Conservation (phyloP, 768 basidiomycete genomes). For the Lactifluus echinatus region DNA sequence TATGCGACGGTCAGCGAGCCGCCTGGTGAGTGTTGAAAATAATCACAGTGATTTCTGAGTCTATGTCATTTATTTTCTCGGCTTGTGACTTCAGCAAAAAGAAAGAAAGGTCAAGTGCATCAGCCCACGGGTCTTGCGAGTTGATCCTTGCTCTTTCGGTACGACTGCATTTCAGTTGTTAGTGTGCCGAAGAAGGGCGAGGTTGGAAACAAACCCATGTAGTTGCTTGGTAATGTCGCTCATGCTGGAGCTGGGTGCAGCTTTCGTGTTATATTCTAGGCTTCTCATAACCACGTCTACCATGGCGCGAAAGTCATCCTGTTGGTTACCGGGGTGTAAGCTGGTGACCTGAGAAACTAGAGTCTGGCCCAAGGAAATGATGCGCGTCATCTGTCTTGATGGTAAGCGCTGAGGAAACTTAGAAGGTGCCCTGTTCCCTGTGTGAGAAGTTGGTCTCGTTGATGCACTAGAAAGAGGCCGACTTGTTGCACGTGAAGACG, state of each 20-base stretch:
- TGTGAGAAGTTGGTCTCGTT: conserved; percentile 26
- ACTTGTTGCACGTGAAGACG: conserved; percentile 34
- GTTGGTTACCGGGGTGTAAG: conserved; percentile 35
- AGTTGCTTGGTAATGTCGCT: conserved; percentile 42
- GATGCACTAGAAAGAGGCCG: conserved; percentile 30
- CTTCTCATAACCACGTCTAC: conserved; percentile 52
- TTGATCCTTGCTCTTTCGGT: conserved; percentile 64
- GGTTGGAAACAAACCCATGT: conserved; percentile 39
- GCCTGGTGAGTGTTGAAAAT: not conserved
- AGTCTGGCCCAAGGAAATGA: conserved; percentile 45
- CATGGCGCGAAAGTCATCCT: conserved; percentile 37
- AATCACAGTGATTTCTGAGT: conserved; percentile 54
- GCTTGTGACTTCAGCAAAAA: conserved; percentile 42
- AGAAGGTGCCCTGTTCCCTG: conserved; percentile 25
- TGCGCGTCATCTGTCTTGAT: conserved; percentile 40
- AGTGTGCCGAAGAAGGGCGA: not conserved
- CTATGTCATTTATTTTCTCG: conserved; percentile 46
- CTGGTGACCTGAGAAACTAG: conserved; percentile 50
- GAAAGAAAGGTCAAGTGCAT: conserved; percentile 50
- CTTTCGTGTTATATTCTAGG: conserved; percentile 51
- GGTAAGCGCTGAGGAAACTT: conserved; percentile 42
- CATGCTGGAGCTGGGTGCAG: conserved; percentile 50
- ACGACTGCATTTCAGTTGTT: conserved; percentile 33
- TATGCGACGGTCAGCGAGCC: conserved; percentile 1
- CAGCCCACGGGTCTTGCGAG: conserved; percentile 49